Evolutionary conservation across 2,329 filamentous ascomycete genomes (phyloP).

Genomic region (Lizonia empirigonia): DNA sequence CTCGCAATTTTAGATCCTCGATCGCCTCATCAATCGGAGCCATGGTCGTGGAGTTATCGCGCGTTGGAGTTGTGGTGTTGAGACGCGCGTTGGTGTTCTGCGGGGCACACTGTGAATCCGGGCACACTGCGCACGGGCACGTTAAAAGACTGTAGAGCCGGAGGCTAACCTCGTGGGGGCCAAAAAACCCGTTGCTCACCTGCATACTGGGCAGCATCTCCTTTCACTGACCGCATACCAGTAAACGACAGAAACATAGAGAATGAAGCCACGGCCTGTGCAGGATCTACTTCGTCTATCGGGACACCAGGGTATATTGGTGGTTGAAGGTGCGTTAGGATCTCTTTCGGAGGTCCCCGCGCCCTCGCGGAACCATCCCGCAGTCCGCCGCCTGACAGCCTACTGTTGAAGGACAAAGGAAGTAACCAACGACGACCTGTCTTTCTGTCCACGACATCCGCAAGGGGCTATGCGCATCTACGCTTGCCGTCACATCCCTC

Average conservation of each 20-base stretch:
- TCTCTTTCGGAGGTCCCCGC: background rate
- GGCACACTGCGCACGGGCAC: too few species aligned
- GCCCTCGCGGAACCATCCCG: background rate
- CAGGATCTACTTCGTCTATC: background rate
- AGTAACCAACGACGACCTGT: background rate
- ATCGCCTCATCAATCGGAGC: too few species aligned
- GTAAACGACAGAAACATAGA: too few species aligned
- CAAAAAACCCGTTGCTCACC: background rate
- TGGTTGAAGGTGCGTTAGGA: background rate
- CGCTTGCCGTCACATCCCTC: background rate
- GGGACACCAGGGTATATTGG: background rate
- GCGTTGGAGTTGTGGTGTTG: too few species aligned
- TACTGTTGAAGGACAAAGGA: constrained; percentile 4
- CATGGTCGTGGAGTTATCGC: too few species aligned
- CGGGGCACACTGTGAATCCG: too few species aligned
- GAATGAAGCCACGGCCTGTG: background rate
- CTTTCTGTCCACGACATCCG: constrained; percentile 3
- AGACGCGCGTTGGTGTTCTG: too few species aligned
- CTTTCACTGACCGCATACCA: too few species aligned
- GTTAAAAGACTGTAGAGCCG: too few species aligned
- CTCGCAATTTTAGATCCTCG: too few species aligned
- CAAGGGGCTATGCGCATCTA: constrained; percentile 3
- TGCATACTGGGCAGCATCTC: background rate
- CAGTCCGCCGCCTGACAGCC: background rate
- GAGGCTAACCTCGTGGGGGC: constrained; percentile 1